Evolutionary conservation across 108 stramenopile species (phyloP).

Genomic region (Cyclotella atomus): DNA sequence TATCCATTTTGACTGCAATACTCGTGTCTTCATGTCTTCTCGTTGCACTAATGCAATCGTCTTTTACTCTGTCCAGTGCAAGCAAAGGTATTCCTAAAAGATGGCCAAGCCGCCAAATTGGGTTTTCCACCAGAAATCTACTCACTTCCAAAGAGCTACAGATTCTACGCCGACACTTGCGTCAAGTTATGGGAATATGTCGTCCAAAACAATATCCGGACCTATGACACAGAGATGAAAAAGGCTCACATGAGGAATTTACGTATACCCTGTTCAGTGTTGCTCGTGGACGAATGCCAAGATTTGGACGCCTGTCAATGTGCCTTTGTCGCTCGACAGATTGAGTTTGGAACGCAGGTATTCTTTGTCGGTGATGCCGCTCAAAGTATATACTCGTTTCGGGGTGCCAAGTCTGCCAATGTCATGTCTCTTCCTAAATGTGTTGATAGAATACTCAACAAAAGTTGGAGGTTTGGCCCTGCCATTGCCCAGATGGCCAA

Average conservation of each 20-base stretch:
- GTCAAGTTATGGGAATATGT: conserved; percentile 34
- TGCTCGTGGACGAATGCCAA: conserved; percentile 53
- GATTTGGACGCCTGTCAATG: conserved; percentile 53
- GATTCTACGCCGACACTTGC: conserved; percentile 36
- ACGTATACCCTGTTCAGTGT: conserved; percentile 35
- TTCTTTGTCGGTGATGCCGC: conserved; percentile 59
- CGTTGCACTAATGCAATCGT: background rate
- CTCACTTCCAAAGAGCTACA: conserved; percentile 10
- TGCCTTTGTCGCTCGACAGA: conserved; percentile 28
- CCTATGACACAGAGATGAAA: conserved; percentile 34
- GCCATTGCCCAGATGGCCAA: conserved; percentile 52
- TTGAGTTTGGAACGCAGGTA: conserved; percentile 33
- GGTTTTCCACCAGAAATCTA: conserved; percentile 38
- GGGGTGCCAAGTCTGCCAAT: conserved; percentile 46
- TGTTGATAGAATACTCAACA: conserved; percentile 20
- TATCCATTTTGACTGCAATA: background rate
- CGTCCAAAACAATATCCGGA: conserved; percentile 13
- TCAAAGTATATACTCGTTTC: conserved; percentile 55
- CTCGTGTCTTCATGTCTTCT: background rate
- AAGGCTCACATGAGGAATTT: conserved; percentile 31
- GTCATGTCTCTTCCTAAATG: conserved; percentile 28
- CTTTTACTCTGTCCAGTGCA: background rate
- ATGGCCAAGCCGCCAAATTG: conserved; percentile 19
- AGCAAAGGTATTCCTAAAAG: conserved; percentile 12
- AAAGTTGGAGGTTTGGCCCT: conserved; percentile 53